Conservation (phyloP, 202 grass and related monocot species). For the Schoenoplectus tabernaemontani region DNA sequence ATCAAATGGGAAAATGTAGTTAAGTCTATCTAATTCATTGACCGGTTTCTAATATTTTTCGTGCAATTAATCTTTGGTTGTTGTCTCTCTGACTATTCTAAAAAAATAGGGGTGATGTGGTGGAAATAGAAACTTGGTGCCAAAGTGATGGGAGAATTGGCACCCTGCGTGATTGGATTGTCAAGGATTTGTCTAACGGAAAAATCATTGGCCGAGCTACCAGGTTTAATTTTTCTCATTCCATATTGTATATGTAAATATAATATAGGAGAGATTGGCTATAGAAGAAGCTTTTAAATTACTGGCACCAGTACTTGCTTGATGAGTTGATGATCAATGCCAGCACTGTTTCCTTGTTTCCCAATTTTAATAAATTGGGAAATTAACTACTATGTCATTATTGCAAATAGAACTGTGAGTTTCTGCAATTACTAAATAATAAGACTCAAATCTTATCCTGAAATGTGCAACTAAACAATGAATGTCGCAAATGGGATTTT, state of each 20-base stretch:
- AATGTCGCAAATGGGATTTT: background rate
- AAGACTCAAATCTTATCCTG: background rate
- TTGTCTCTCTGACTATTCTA: background rate
- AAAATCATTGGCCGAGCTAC: conserved; percentile 98
- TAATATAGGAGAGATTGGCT: background rate
- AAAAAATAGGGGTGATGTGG: conserved; percentile 70
- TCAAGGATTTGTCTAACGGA: conserved; percentile 82
- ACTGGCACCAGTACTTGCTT: background rate
- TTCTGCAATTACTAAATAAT: background rate
- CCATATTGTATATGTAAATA: background rate
- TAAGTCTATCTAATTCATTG: background rate
- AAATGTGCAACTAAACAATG: background rate
- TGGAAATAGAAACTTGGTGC: conserved; percentile 98
- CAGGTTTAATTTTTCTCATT: conserved; percentile 39
- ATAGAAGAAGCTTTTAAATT: background rate
- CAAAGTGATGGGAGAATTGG: conserved; percentile 91
- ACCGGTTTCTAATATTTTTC: background rate
- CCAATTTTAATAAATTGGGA: background rate
- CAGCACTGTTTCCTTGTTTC: background rate
- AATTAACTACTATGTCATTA: background rate
- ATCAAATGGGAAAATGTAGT: background rate
- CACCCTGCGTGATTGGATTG: conserved; percentile 89
- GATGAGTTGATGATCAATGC: background rate
- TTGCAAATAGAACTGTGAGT: background rate
- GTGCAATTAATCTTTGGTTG: background rate